Evolutionary conservation across 2,329 filamentous ascomycete genomes (phyloP), one percentile per base, ranked within the genome.

Genomic region (Fusarium subtropicale): DNA sequence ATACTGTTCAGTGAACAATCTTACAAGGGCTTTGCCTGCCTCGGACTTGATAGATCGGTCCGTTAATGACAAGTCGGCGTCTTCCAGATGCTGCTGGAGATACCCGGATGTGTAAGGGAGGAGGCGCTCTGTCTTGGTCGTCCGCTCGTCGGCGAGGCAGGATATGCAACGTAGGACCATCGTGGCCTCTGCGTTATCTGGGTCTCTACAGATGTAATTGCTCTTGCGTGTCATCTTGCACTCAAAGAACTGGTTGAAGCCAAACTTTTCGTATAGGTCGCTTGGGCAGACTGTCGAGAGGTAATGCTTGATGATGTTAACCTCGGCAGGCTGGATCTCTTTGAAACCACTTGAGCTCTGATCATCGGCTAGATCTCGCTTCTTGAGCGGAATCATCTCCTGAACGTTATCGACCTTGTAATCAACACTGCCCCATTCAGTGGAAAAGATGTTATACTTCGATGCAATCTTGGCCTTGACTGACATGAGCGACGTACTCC

Each of bases 361-460:
- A 24, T 38, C 7, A 3, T 56, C 53, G 1, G 2, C 7, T 1
- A 11, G 8, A 10, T 56, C 42, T 7, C 42, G 24, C 9, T 56
- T 56, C 42, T 56, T 56, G 7, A 31, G 18, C 1, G 53, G 53
- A 18, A 56, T 50, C 13, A 18, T 38, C 0, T 9, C 2, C 3
- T 24, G 7, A 5, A 48, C 38, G 1, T 8, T 28, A 4, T 20
- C 42, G 1, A 48, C 15, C 15, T 48, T 56, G 33, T 30, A 48
- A 0, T 30, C 0, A 1, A 56, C 42, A 2, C 11, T 4, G 0
- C 33, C 42, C 2, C 1, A 8, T 1, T 48, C 53, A 0, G 53
- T 56, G 7, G 24, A 30, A 12, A 56, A 56, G 5, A 56, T 56
- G 8, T 26, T 56, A 15, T 56, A 56, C 15, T 56, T 56, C 0